These are phyloP conservation scores for Mucor racemosus DNA, from an alignment of 371 early-diverging fungal genomes.

Conservation along the genomic window DNA sequence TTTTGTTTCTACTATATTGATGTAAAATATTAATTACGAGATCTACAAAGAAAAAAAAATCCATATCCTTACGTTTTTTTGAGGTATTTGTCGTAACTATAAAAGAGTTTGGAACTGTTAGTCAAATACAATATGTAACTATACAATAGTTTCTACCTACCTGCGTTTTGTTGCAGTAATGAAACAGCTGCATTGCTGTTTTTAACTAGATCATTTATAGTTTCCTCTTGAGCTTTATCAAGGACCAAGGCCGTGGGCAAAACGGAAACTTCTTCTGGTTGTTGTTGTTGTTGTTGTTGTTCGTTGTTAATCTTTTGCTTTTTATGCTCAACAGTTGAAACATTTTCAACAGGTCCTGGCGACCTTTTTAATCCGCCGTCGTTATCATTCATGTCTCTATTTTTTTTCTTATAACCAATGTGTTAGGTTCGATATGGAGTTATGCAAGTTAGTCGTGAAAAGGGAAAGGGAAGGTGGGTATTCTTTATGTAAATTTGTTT, in stretches of 20 bases:
- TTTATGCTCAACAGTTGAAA: slow-evolving; percentile 1
- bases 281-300: background rate
- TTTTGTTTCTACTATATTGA: background rate
- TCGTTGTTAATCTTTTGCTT: slow-evolving; percentile 17
- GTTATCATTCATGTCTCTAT: slow-evolving; percentile 21
- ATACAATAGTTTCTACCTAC: background rate
- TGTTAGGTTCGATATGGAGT: background rate
- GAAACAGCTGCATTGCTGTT: background rate
- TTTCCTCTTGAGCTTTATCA: slow-evolving; percentile 18
- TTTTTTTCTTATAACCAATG: background rate
- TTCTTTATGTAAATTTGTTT: background rate
- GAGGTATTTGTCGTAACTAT: background rate
- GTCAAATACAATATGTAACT: background rate
- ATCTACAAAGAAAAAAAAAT: background rate
- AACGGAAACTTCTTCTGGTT: background rate
- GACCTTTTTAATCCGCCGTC: slow-evolving; percentile 15
- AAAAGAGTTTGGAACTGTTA: background rate
- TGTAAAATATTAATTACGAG: background rate
- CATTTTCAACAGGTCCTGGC: background rate
- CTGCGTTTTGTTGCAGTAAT: background rate
- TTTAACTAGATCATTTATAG: slow-evolving; percentile 18
- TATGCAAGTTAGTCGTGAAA: slow-evolving; percentile 1
- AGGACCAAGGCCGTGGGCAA: slow-evolving; percentile 11
- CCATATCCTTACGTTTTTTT: background rate
- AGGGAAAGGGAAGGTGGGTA: slow-evolving; percentile 5